These are phyloP conservation scores for Eleusine coracana DNA, from an alignment of 176 grass and related monocot genomes.

Conservation along the genomic window DNA sequence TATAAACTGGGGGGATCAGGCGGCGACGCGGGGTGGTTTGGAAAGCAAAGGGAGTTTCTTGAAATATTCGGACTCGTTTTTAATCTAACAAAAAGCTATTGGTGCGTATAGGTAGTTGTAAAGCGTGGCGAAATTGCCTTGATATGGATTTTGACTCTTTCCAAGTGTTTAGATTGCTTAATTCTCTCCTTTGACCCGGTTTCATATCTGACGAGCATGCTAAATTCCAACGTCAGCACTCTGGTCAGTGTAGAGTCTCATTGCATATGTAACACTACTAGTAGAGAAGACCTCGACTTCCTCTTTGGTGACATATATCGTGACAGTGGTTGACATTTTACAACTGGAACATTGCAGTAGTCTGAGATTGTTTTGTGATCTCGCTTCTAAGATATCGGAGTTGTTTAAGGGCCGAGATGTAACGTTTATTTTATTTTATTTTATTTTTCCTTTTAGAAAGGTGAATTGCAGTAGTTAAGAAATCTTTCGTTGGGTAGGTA, in stretches of 20 bases:
- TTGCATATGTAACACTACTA: background rate
- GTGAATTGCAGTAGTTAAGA: background rate
- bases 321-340: background rate
- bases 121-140: slow-evolving; percentile 3
- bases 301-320: background rate
- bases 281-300: background rate
- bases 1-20: slow-evolving; percentile 16
- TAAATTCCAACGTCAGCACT: background rate
- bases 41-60: background rate
- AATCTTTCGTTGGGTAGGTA: background rate
- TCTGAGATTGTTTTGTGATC: background rate
- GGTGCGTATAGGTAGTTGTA: background rate
- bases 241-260: background rate
- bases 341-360: background rate
- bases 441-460: background rate
- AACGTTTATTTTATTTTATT: background rate
- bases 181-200: background rate
- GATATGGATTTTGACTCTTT: slow-evolving; percentile 18
- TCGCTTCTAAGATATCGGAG: background rate
- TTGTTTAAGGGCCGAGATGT: background rate
- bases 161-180: background rate
- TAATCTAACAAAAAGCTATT: background rate
- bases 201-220: background rate
- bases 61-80: background rate
- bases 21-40: accelerated